Evolutionary conservation across 805 yeast genomes (phyloP), one percentile per base, ranked within the genome.

Genomic region (Pichia membranifaciens): DNA sequence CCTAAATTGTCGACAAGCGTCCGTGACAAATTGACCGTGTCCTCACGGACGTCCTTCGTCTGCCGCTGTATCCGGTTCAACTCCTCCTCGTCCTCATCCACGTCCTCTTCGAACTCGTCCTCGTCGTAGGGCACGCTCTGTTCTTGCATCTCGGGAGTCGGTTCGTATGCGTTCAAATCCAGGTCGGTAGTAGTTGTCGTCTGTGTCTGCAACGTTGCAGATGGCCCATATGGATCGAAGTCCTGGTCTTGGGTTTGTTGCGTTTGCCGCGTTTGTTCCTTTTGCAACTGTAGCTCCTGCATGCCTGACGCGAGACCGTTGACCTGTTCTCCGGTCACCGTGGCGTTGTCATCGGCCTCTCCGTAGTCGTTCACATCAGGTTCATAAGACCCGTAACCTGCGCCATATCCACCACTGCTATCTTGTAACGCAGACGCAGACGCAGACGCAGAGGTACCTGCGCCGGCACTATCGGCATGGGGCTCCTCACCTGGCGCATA

Each of bases 31-130:
- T 87, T 82, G 10, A 89, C 80, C 2, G 96, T 83, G 57, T 88
- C 93, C 58, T 87, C 91, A 50, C 68, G 56, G 32, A 62, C 60
- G 49, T 64, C 68, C 64, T 91, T 90, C 33, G 87, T 81, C 58
- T 84, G 88, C 48, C 87, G 72, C 51, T 86, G 83, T 54, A 90
- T 87, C 51, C 84, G 84, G 62, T 86, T 88, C 53, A 91, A 79
- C 39, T 80, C 86, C 61, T 87, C 95, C 16, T 91, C 87, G 54
- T 87, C 97, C 62, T 86, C 95, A 53, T 90, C 96, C 52, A 88
- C 90, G 45, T 67, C 72, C 41, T 66, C 62, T 32, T 61, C 64
- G 41, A 58, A 45, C 40, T 55, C 54, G 20, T 55, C 56, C 10
- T 64, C 64, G 45, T 60, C 65, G 37, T 58, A 62, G 8, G 49